A percentile compares a stretch with the other conserved stretches of the same genome.
These are phyloP conservation scores for Dendryphion nanum DNA, from an alignment of 2,329 filamentous ascomycete species.

Conservation along the genomic window DNA sequence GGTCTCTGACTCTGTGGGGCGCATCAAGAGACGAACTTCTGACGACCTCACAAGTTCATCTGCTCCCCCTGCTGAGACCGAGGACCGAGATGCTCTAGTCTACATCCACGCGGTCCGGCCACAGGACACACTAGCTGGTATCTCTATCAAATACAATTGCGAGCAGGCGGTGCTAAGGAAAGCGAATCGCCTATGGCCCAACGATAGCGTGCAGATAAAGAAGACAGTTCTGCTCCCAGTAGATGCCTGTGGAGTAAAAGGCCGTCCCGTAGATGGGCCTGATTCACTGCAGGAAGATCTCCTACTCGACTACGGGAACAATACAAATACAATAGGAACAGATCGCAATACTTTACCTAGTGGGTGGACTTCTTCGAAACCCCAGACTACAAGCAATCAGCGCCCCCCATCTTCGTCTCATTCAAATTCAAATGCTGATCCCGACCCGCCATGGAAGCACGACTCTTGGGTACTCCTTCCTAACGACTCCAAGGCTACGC, in stretches of 20 bases:
- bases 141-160: conserved; percentile 88
- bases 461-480: conserved; percentile 87
- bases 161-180: conserved; percentile 78
- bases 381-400: conserved; percentile 30
- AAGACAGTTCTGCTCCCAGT: conserved; percentile 82
- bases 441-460: conserved; percentile 74
- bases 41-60: conserved; percentile 57
- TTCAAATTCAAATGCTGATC: conserved; percentile 45
- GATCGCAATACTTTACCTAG: conserved; percentile 34
- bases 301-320: conserved; percentile 31
- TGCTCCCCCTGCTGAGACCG: conserved; percentile 55
- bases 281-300: conserved; percentile 39
- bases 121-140: conserved; percentile 84
- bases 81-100: conserved; percentile 73
- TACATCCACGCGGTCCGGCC: conserved; percentile 86
- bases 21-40: conserved; percentile 65
- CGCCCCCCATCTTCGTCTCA: conserved; percentile 11
- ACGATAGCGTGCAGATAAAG: conserved; percentile 83
- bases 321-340: too few relatives aligned
- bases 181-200: conserved; percentile 91
- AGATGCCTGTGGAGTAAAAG: conserved; percentile 82
- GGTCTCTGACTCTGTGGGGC: conserved; percentile 45
- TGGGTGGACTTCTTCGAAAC: conserved; percentile 38
- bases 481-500: conserved; percentile 66
- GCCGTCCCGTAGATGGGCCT: conserved; percentile 53